Evolutionary conservation across 805 yeast genomes (phyloP), one percentile per base, ranked within the genome.

Genomic region (Spathaspora sp.): DNA sequence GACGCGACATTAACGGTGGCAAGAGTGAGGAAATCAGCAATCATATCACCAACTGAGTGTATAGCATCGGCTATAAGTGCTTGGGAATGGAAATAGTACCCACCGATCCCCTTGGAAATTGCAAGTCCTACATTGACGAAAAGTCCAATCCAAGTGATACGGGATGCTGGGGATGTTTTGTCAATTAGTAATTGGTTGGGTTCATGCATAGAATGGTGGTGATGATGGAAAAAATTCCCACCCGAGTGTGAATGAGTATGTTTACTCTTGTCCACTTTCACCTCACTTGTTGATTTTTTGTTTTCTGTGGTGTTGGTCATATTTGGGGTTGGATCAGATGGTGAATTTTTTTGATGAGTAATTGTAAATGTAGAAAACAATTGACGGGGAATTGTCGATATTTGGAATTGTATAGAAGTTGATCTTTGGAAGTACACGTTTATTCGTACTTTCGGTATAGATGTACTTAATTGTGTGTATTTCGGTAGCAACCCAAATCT

Each of bases 31-130:
- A 93, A 80, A 67, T 94, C 99, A 8, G 96, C 88, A 14, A 94
- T 80, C 72, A 93, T 75, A 68, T 94, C 99, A 46, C 96, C 85
- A 18, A 89, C 77, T 0, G 98, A 93, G 70, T 94, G 99, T 28
- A 91, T 85, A 0, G 97, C 92, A 68, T 94, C 99, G 0, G 99
- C 99, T 47, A 92, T 66, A 51, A 94, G 78, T 2, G 97, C 92
- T 66, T 92, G 97, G 0, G 99, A 94, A 67, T 94, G 96, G 79
- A 94, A 94, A 39, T 83, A 83, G 16, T 89, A 75, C 7, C 99
- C 99, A 29, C 98, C 98, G 19, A 83, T 68, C 26, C 91, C 92
- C 66, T 94, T 94, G 31, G 92, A 85, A 1, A 81, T 73, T 0
- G 97, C 97, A 86, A 94, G 85, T 12, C 87, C 83, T 11, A 89